Evolutionary conservation across 306 rosid species (phyloP).

Genomic region (Pueraria montana): DNA sequence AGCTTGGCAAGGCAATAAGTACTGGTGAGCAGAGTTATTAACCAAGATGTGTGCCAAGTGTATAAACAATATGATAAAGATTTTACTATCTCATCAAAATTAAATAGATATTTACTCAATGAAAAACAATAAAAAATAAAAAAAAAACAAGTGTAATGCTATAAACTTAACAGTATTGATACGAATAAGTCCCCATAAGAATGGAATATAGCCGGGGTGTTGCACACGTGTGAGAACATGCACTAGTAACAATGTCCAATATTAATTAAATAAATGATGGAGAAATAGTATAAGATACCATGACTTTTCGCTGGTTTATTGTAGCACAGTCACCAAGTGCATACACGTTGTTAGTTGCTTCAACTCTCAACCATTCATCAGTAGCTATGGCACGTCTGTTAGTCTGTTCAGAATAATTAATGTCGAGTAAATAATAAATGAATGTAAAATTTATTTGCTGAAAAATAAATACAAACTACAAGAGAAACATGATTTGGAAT

Average conservation of each 20-base stretch:
- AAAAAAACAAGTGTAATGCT: not conserved
- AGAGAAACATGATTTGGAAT: conserved; percentile 23
- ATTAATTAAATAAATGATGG: conserved; percentile 37
- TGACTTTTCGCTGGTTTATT: conserved; percentile 96
- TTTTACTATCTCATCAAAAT: conserved; percentile 26
- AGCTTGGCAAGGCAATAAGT: conserved; percentile 16
- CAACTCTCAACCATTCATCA: conserved; percentile 98
- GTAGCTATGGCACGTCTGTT: conserved; percentile 93
- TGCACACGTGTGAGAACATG: conserved; percentile 1
- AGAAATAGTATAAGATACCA: conserved; percentile 62
- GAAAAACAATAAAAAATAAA: not conserved
- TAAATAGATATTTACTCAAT: conserved; percentile 2
- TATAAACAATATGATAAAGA: not conserved
- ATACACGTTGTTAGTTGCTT: conserved; percentile 79
- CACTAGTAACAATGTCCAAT: conserved; percentile 4
- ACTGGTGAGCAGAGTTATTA: conserved; percentile 10
- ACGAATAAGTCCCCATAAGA: not conserved
- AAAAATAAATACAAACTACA: conserved; percentile 19
- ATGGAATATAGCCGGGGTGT: conserved; percentile 33
- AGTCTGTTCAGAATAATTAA: conserved; percentile 59
- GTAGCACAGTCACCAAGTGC: conserved; percentile 98
- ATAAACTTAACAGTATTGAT: not conserved
- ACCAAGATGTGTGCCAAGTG: conserved; percentile 3
- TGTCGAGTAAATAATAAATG: conserved; percentile 26
- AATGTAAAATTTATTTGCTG: not conserved